Percentiles rank a stretch among this genome's conserved stretches.
phyloP scores from a whole-genome alignment of 2,329 filamentous ascomycete genomes.

The Achaetomium macrosporum region DNA sequence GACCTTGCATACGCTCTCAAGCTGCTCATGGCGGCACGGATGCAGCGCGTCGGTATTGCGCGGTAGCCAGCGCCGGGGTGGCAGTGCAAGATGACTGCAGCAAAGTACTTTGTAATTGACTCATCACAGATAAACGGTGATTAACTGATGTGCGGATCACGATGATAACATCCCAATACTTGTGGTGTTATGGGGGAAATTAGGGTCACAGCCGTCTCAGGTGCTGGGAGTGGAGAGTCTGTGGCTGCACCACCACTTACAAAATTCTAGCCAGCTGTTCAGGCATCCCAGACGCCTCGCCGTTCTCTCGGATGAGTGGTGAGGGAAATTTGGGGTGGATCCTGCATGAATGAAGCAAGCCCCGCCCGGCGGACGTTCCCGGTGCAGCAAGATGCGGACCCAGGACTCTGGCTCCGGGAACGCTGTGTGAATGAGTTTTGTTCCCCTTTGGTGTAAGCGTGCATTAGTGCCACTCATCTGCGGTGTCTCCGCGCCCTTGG shows the following conservation, averaged over 20 bases:
- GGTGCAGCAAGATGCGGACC: slow-evolving; percentile 1
- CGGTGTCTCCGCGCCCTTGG: slow-evolving; percentile 3
- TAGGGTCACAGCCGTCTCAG: background rate
- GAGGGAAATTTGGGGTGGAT: slow-evolving; percentile 7
- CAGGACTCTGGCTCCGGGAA: slow-evolving; percentile 8
- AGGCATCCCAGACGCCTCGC: background rate
- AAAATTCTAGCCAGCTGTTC: too few relatives aligned
- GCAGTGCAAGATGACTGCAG: slow-evolving; percentile 13
- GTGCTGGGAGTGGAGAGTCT: background rate
- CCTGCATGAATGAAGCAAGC: background rate
- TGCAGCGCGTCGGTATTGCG: background rate
- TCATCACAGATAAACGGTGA: background rate
- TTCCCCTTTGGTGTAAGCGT: slow-evolving; percentile 21
- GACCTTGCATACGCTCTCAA: background rate
- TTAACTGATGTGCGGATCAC: slow-evolving; percentile 2
- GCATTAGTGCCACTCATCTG: slow-evolving; percentile 21
- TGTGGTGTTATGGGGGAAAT: background rate
- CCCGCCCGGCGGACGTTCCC: slow-evolving; percentile 16
- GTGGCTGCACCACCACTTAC: background rate
- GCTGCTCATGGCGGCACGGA: slow-evolving; percentile 8
- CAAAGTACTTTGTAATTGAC: background rate
- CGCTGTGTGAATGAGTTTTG: slow-evolving; percentile 2
- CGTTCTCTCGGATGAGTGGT: background rate
- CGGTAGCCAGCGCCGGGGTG: background rate
- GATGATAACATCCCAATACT: background rate